Base-by-base conservation (phyloP, 2,329 filamentous ascomycete genomes). In the Clarireedia monteithiana region DNA sequence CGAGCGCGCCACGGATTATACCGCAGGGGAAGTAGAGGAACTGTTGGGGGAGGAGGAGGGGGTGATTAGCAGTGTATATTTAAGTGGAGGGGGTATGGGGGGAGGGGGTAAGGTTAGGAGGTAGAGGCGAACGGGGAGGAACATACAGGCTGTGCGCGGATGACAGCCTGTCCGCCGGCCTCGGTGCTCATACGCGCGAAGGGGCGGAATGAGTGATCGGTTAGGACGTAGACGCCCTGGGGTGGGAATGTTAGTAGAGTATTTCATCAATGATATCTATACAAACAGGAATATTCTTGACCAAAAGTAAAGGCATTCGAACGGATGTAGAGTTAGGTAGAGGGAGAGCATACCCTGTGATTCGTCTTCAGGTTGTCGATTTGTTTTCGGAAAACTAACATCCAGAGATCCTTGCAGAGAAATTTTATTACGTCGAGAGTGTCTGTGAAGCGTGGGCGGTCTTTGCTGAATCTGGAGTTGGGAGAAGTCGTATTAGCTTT, bases 321-420 rank as follows among this genome's bases (percentile, higher is more conserved):
- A 9, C 7, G 6, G 30, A 5, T 12, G 12, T 12, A 49, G 4
- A 23, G 12, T 20, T 10, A 12, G 6, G 47, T 36, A n/a, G 5
- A 9, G 23, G 24, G 12, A 34, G 20, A 45, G 24, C 20, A 46
- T 75, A 90, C 87, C 65, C 94, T 79, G 70, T 99, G 94, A 69
- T 99, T 99, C 7, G 94, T 99, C 74, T 99, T 99, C 48, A 99
- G 79, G 70, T 99, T 99, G 73, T 99, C 94, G 68, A 99, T 89
- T 71, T 97, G 95, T 74, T 99, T 99, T 69, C 89, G 82, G 72
- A 96, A 99, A 15, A 96, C 82, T 20, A 97, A 78, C 36, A 84
- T 91, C 94, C 94, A 99, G 46, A 99, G 79, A 71, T 99, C 94
- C 76, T 99, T 99, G 81, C 94, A 99, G 50, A 99, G 78, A 68